Base-by-base conservation (phyloP, 2,329 filamentous ascomycete species). In the Thielaviopsis punctulata region DNA sequence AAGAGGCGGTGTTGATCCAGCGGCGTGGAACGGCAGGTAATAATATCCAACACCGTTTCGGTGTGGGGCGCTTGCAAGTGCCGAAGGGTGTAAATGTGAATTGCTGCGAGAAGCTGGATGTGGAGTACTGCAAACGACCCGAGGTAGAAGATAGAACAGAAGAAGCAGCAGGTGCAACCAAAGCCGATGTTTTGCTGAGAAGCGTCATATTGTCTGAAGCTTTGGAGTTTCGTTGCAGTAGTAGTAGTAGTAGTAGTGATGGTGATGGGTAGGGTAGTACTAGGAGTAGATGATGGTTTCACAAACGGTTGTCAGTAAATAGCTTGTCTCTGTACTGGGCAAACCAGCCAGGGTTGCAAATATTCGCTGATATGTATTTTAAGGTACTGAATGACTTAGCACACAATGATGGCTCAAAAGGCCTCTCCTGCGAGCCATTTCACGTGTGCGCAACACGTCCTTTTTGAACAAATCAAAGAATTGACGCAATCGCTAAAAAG, bases 331-430 rank as follows among this genome's bases (percentile, higher is more conserved):
- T n/a, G n/a, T n/a, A n/a, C n/a, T n/a, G n/a, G n/a, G n/a, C n/a
- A n/a, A n/a, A n/a, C n/a, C n/a, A n/a, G 15, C 30, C 3, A 12
- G 10, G 30, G 15, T 6, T 12, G 30, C 15, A 12, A 33, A 33
- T 33, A 12, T n/a, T n/a, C n/a, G 25, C 25, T 27, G 25, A 10
- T 10, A 10, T 27, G 33, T n/a, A 36, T 36, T 36, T 53, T 36
- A 53, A 45, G 46, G 51, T 15, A 53, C 51, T 22, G 51, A 48
- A 24, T 45, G 13, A 39, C 51, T 44, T n/a, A 49, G 48, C 25
- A 53, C 46, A 49, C 51, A 53, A 49, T 49, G 51, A 45, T 49
- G 19, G 33, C 15, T 18, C 22, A 44, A 15, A 50, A 22, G n/a
- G 8, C 36, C 22, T 43, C 36, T 43, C 39, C 27, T 19, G 19